phyloP scores from a whole-genome alignment of 1,139 yeast species.

The Saccharomyces hybrid region DNA sequence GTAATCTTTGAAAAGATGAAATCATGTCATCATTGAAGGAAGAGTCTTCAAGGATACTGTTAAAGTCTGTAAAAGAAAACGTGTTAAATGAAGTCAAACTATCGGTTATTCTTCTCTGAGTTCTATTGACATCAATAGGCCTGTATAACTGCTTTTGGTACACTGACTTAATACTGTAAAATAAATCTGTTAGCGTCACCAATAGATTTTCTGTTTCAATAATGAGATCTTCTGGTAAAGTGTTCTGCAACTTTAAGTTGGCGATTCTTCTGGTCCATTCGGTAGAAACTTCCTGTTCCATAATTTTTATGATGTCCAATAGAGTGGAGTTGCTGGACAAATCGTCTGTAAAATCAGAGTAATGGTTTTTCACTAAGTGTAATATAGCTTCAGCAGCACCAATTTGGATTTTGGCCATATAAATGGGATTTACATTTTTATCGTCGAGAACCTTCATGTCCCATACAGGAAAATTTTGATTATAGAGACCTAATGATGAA shows the following conservation, averaged over 20 bases:
- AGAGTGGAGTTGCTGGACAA: conserved; percentile 52
- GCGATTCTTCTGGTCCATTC: conserved; percentile 54
- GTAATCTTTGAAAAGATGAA: conserved; percentile 38
- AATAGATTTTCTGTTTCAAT: conserved; percentile 35
- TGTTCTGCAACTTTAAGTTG: conserved; percentile 5
- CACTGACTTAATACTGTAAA: conserved; percentile 62
- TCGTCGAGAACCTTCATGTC: conserved; percentile 29
- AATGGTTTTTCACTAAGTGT: conserved; percentile 65
- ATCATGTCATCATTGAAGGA: conserved; percentile 17
- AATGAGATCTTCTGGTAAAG: conserved; percentile 22
- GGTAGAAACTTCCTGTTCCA: conserved; percentile 56
- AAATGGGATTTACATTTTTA: conserved; percentile 35
- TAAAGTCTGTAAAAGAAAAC: conserved; percentile 16
- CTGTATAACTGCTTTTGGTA: conserved; percentile 76
- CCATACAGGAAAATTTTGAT: conserved; percentile 40
- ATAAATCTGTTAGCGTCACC: conserved; percentile 47
- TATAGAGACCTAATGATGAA: conserved; percentile 2
- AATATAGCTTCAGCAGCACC: conserved; percentile 75
- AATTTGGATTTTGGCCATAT: conserved; percentile 64
- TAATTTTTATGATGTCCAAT: conserved; percentile 57
- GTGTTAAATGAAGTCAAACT: conserved; percentile 15
- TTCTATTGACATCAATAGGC: conserved; percentile 42
- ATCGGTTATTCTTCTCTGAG: conserved; percentile 18
- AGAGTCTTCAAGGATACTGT: conserved; percentile 10
- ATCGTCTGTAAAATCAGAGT: conserved; percentile 68